Evolutionary conservation across 768 basidiomycete genomes (phyloP).

Genomic region (Russula griseocarnosa): DNA sequence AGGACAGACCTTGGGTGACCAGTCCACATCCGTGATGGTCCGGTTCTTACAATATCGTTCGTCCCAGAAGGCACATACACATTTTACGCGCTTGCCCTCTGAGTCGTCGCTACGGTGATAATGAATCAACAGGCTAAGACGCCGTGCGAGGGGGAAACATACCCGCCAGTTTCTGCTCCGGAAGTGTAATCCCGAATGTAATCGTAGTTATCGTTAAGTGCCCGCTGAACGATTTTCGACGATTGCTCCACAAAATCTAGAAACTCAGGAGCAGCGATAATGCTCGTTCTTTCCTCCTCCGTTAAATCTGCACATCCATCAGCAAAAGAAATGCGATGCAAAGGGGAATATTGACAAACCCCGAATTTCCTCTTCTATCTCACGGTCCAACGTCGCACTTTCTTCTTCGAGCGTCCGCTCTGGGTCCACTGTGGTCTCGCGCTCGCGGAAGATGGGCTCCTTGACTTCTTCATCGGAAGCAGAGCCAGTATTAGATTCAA

Average conservation of each 20-base stretch:
- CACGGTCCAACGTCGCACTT: constrained; percentile 75
- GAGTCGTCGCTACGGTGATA: constrained; percentile 66
- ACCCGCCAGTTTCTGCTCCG: constrained; percentile 80
- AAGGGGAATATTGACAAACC: constrained; percentile 41
- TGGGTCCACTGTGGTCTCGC: constrained; percentile 63
- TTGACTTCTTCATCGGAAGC: constrained; percentile 71
- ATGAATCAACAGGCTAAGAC: constrained; percentile 5
- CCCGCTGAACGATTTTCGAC: constrained; percentile 91
- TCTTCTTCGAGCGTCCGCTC: constrained; percentile 71
- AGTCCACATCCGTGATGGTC: constrained; percentile 94
- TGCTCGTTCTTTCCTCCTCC: constrained; percentile 77
- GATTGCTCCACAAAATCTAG: constrained; percentile 91
- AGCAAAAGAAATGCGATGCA: background rate
- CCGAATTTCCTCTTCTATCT: constrained; percentile 83
- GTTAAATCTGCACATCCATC: constrained; percentile 58
- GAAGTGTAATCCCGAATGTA: constrained; percentile 97
- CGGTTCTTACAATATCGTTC: constrained; percentile 89
- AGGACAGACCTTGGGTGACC: constrained; percentile 84
- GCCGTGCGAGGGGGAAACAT: constrained; percentile 34
- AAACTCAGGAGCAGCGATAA: constrained; percentile 87
- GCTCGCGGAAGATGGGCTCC: constrained; percentile 61
- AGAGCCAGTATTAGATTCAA: constrained; percentile 51
- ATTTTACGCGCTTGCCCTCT: constrained; percentile 84
- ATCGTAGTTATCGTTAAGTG: constrained; percentile 92
- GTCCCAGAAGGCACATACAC: constrained; percentile 92